Evolutionary conservation across 2,329 filamentous ascomycete species (phyloP), one percentile per base, ranked within the genome.

Genomic region (Colletotrichum shisoi): DNA sequence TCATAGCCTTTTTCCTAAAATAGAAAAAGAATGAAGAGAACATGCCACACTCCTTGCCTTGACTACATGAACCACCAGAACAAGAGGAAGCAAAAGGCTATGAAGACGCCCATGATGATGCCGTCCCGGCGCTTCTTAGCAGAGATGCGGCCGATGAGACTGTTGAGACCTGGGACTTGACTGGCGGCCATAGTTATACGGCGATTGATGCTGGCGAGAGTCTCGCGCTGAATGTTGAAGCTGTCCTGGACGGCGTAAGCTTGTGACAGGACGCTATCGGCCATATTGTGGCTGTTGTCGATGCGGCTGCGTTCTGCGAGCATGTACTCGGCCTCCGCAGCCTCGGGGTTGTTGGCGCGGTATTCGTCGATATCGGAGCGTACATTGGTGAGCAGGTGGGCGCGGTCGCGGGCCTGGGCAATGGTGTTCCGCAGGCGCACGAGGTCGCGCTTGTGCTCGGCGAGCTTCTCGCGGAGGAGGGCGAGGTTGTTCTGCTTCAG

Each of bases 401-500:
- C 91, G 71, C 93, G 89, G 78, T 96, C 89, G 74, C 95, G 91
- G 56, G 92, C 89, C 72, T 94, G 89, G 59, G 87, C 80, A 58
- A 99, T 89, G 66, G 88, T 86, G 34, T 87, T 84, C 67, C 89
- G 90, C 58, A 98, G 84, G 11, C 93, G 91, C 4, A 83, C 79
- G 44, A 97, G 87, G 78, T 98, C 94, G 70, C 89, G 90, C 69
- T 89, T 89, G 81, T 99, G 94, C 76, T 96, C 91, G 44, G 88
- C 83, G 17, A 98, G 89, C 76, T 97, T 91, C 81, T 97, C 94
- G 71, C 92, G 91, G 73, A 98, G 92, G 37, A 96, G 90, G 67
- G 92, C 86, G 44, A 99, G 89, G 77, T 98, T 97, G 82, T 94
- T 97, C 75, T 97, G 94, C 80, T 98, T 98, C n/a, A 97, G 86